Conservation (phyloP, 805 yeast genomes). For the Jamesozyma lodderae region DNA sequence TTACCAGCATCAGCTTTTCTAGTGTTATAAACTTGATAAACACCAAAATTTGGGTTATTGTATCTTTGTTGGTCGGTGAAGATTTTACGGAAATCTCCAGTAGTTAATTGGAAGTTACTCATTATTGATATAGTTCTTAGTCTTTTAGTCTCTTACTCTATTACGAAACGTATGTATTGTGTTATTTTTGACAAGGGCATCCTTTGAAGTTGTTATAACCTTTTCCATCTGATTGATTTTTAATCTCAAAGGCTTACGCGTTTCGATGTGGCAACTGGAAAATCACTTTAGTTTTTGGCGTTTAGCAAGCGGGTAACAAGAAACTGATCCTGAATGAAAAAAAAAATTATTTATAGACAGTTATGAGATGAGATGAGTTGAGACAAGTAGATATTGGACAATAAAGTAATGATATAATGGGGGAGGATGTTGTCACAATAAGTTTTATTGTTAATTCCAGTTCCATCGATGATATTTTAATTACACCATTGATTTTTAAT, state of each 20-base stretch:
- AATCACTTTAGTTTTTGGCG: no score
- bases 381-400: no score
- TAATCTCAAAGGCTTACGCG: no score
- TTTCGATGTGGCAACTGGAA: not conserved
- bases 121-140: constrained; percentile 5
- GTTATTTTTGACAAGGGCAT: no score
- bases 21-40: constrained; percentile 27
- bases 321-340: no score
- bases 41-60: constrained; percentile 25
- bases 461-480: not conserved
- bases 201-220: no score
- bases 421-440: not conserved
- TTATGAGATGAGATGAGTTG: no score
- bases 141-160: not conserved
- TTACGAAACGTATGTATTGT: no score
- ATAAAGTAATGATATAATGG: no score
- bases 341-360: no score
- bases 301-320: no score
- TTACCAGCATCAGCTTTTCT: constrained; percentile 26
- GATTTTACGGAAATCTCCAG: constrained; percentile 23
- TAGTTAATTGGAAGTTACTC: constrained; percentile 16
- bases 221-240: no score
- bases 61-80: constrained; percentile 26
- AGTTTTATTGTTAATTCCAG: not conserved
- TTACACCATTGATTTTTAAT: constrained; percentile 47